A percentile compares a stretch with the other conserved stretches of the same genome.
Evolutionary conservation across 805 yeast species (phyloP).

Genomic region (Isabelozyma pseudorhagii): DNA sequence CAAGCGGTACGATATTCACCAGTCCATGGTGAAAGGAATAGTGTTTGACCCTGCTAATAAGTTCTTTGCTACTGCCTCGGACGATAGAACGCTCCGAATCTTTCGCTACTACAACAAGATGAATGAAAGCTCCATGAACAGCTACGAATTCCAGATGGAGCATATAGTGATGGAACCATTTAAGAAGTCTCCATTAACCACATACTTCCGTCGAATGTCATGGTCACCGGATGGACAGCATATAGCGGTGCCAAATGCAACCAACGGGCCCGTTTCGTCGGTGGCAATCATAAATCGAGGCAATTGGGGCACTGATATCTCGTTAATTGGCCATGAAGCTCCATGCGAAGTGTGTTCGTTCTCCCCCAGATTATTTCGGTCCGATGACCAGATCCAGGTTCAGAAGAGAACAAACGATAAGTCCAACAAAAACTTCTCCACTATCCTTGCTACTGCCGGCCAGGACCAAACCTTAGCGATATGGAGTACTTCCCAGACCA

Average conservation of each 20-base stretch:
- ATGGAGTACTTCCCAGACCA: conserved; percentile 77
- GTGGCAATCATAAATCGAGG: conserved; percentile 75
- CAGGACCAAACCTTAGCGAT: conserved; percentile 86
- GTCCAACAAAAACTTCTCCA: conserved; percentile 37
- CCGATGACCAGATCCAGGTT: conserved; percentile 7
- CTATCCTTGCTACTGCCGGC: conserved; percentile 92
- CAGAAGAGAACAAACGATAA: conserved; percentile 10
- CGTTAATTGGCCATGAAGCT: conserved; percentile 78
- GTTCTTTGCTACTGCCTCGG: conserved; percentile 95
- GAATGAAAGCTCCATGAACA: conserved; percentile 49
- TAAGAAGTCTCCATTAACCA: conserved; percentile 82
- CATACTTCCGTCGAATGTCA: conserved; percentile 81
- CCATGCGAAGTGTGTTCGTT: conserved; percentile 81
- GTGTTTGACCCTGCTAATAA: conserved; percentile 98
- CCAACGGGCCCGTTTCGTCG: conserved; percentile 77
- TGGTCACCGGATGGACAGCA: conserved; percentile 93
- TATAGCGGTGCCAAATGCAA: conserved; percentile 82
- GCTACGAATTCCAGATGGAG: conserved; percentile 82
- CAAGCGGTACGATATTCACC: conserved; percentile 87
- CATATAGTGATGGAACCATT: conserved; percentile 82
- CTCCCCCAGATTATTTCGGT: conserved; percentile 63
- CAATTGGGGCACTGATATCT: conserved; percentile 71
- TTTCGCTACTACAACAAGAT: conserved; percentile 73
- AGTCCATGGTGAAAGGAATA: conserved; percentile 93
- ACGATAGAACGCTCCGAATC: conserved; percentile 86